phyloP scores from a whole-genome alignment of 2,329 filamentous ascomycete genomes.

The Alternaria angustiovoidea region DNA sequence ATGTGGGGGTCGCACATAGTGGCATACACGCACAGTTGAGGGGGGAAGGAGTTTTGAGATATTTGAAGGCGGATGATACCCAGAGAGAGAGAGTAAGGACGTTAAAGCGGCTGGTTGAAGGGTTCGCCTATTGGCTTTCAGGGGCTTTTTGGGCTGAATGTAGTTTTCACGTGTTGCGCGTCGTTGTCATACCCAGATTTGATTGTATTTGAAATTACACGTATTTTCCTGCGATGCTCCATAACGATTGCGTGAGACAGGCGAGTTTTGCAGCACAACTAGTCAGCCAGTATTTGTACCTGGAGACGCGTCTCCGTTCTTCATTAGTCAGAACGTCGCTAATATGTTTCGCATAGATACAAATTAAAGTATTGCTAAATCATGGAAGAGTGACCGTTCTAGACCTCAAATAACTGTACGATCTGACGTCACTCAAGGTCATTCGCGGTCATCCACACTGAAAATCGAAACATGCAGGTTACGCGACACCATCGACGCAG shows the following conservation, averaged over 20 bases:
- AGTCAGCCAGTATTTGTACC: not conserved
- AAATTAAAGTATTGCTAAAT: not conserved
- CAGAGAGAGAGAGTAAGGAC: not conserved
- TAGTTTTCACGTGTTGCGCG: not conserved
- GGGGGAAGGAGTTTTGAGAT: not conserved
- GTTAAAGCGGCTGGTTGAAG: not conserved
- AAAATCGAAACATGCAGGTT: conserved; percentile 1
- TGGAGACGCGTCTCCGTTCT: not conserved
- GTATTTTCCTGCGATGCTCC: not conserved
- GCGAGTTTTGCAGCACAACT: not conserved
- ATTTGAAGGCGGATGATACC: conserved; percentile 18
- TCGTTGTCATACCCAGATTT: not conserved
- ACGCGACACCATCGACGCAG: not conserved
- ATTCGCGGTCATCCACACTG: not conserved
- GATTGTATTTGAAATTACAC: not conserved
- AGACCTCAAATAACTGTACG: not conserved
- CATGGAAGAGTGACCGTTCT: not conserved
- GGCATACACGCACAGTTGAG: not conserved
- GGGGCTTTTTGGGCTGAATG: not conserved
- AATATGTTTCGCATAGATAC: not conserved
- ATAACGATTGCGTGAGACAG: not conserved
- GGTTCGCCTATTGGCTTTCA: not conserved
- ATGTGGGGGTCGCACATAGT: not conserved
- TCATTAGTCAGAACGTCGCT: not conserved
- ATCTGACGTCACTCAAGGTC: conserved; percentile 7